phyloP scores from a whole-genome alignment of 2,329 filamentous ascomycete genomes.

The Fusarium redolens region DNA sequence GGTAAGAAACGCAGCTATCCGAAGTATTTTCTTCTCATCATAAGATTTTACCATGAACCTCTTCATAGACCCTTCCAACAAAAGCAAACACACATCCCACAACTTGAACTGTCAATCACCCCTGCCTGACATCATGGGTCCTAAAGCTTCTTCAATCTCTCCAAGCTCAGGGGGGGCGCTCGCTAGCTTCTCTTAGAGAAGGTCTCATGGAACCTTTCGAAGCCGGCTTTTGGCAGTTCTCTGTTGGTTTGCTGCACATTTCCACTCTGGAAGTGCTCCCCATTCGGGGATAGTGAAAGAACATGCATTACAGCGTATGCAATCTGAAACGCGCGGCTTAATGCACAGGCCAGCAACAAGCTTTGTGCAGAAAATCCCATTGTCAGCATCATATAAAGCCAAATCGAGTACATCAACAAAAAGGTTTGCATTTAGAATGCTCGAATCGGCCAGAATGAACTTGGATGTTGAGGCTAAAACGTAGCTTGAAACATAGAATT shows the following conservation, averaged over 20 bases:
- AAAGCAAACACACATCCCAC: slow-evolving; percentile 1
- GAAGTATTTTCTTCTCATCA: background rate
- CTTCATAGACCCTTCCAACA: slow-evolving; percentile 3
- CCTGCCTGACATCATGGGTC: slow-evolving; percentile 42
- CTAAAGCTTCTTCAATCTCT: slow-evolving; percentile 28
- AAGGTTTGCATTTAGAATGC: background rate
- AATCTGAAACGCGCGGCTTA: slow-evolving; percentile 26
- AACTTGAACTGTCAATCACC: slow-evolving; percentile 11
- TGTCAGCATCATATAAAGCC: background rate
- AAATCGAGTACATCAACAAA: slow-evolving; percentile 2
- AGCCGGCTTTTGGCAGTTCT: background rate
- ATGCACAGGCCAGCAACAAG: slow-evolving; percentile 31
- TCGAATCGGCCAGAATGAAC: background rate
- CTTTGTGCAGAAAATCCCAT: slow-evolving; percentile 5
- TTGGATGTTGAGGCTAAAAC: slow-evolving; percentile 12
- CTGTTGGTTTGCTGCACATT: slow-evolving; percentile 18
- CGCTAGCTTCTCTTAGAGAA: slow-evolving; percentile 36
- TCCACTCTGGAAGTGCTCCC: slow-evolving; percentile 6
- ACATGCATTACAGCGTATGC: slow-evolving; percentile 17
- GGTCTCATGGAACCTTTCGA: slow-evolving; percentile 44
- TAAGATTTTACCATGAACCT: background rate
- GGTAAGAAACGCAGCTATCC: slow-evolving; percentile 7
- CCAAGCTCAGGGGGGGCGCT: slow-evolving; percentile 35
- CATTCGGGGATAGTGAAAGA: slow-evolving; percentile 1
- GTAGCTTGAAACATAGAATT: slow-evolving; percentile 25